Evolutionary conservation across 2,329 filamentous ascomycete genomes (phyloP).

Genomic region (Stemphylium vesicarium): DNA sequence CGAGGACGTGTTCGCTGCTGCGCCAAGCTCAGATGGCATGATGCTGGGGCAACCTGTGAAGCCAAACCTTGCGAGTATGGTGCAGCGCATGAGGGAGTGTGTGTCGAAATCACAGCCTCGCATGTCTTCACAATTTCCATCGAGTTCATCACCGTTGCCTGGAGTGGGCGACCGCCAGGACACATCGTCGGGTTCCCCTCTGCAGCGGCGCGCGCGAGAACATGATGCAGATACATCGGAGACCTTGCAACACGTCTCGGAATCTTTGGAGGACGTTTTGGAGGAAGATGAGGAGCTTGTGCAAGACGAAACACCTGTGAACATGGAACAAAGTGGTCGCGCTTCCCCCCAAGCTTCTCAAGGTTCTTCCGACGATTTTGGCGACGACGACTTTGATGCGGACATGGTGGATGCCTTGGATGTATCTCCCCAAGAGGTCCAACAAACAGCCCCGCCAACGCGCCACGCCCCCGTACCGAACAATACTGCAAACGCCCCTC

Average conservation of each 20-base stretch:
- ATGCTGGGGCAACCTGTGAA: constrained; percentile 32
- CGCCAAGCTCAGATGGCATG: constrained; percentile 41
- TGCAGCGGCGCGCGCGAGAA: constrained; percentile 35
- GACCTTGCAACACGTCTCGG: constrained; percentile 10
- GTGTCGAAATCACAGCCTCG: constrained; percentile 40
- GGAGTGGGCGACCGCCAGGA: constrained; percentile 33
- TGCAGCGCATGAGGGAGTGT: constrained; percentile 56
- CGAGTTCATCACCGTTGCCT: constrained; percentile 57
- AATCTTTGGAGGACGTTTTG: constrained; percentile 5
- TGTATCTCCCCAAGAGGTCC: constrained; percentile 18
- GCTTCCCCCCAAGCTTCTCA: constrained; percentile 15
- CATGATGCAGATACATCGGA: constrained; percentile 14
- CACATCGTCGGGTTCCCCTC: constrained; percentile 36
- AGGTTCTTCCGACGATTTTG: constrained; percentile 45
- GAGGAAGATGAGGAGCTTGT: constrained; percentile 9
- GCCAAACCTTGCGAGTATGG: constrained; percentile 41
- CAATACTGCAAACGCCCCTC: constrained; percentile 10
- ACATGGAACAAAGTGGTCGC: not conserved
- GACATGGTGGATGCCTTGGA: constrained; percentile 45
- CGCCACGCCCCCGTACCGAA: constrained; percentile 11
- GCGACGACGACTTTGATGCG: constrained; percentile 43
- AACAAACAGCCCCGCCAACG: constrained; percentile 10
- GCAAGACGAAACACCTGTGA: constrained; percentile 6
- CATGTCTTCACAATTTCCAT: constrained; percentile 43
- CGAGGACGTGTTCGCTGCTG: constrained; percentile 39